Conservation (phyloP, 2,329 filamentous ascomycete species). For the Achaetomium macrosporum region DNA sequence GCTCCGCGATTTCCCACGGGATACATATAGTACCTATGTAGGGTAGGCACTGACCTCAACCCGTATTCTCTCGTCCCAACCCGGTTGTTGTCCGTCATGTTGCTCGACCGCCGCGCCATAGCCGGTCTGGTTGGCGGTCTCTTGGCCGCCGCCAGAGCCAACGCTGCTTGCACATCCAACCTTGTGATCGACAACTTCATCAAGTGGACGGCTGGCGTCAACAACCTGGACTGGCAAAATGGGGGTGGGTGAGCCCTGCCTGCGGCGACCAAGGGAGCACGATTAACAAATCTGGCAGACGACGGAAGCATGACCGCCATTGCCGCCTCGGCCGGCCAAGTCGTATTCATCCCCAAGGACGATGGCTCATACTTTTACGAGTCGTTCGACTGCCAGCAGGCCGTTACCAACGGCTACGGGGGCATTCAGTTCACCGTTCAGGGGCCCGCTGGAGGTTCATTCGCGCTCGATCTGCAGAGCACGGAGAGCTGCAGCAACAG, state of each 20-base stretch:
- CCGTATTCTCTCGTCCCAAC: not conserved
- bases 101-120: conserved; percentile 20
- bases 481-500: conserved; percentile 15
- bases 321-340: conserved; percentile 37
- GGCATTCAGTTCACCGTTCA: conserved; percentile 43
- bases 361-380: conserved; percentile 48
- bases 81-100: conserved; percentile 15
- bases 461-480: conserved; percentile 45
- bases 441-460: conserved; percentile 36
- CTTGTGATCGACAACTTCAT: conserved; percentile 28
- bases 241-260: conserved; percentile 23
- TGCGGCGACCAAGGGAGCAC: not conserved
- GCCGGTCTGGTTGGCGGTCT: conserved; percentile 20
- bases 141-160: conserved; percentile 15
- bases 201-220: conserved; percentile 24
- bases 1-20: not conserved
- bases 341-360: conserved; percentile 45
- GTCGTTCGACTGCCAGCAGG: conserved; percentile 42
- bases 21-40: not conserved
- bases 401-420: conserved; percentile 41
- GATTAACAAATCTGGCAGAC: conserved; percentile 32
- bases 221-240: conserved; percentile 25
- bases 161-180: conserved; percentile 26
- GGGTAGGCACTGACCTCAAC: no score
- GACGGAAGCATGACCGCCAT: conserved; percentile 37